These are phyloP conservation scores for Allantophomopsis cytisporea DNA, from an alignment of 2,329 filamentous ascomycete species.

Conservation along the genomic window DNA sequence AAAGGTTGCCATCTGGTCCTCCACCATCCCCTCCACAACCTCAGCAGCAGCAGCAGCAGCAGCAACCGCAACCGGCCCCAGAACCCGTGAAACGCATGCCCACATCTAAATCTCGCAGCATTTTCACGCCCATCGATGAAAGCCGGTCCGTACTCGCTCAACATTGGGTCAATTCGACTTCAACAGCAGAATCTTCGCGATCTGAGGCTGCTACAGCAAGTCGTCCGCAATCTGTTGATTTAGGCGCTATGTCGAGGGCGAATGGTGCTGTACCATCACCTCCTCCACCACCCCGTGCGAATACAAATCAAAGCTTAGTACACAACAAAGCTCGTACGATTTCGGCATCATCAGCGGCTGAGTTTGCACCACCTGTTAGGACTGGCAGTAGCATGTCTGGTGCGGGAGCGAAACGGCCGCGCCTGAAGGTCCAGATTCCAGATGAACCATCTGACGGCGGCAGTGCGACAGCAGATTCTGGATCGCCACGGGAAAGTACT, in stretches of 20 bases:
- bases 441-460: conserved; percentile 76
- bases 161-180: conserved; percentile 58
- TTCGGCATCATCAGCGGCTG: conserved; percentile 49
- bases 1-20: conserved; percentile 27
- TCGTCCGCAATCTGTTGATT: conserved; percentile 53
- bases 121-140: conserved; percentile 95
- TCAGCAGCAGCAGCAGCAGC: conserved; percentile 18
- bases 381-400: conserved; percentile 57
- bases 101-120: conserved; percentile 50
- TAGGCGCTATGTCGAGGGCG: conserved; percentile 37
- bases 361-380: conserved; percentile 61
- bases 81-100: conserved; percentile 31
- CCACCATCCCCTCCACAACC: conserved; percentile 15
- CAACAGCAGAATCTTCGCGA: conserved; percentile 17
- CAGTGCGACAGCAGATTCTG: conserved; percentile 56
- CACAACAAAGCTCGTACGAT: conserved; percentile 29
- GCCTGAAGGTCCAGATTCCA: conserved; percentile 88
- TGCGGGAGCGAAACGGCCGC: conserved; percentile 58
- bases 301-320: conserved; percentile 22
- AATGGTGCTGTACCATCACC: conserved; percentile 38
- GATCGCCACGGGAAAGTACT: conserved; percentile 14
- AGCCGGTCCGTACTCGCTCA: conserved; percentile 78
- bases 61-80: conserved; percentile 27
- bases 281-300: conserved; percentile 30
- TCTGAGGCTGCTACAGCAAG: conserved; percentile 22